Evolutionary conservation across 2,329 filamentous ascomycete genomes (phyloP).

Genomic region (Fusarium solani-melongenae): DNA sequence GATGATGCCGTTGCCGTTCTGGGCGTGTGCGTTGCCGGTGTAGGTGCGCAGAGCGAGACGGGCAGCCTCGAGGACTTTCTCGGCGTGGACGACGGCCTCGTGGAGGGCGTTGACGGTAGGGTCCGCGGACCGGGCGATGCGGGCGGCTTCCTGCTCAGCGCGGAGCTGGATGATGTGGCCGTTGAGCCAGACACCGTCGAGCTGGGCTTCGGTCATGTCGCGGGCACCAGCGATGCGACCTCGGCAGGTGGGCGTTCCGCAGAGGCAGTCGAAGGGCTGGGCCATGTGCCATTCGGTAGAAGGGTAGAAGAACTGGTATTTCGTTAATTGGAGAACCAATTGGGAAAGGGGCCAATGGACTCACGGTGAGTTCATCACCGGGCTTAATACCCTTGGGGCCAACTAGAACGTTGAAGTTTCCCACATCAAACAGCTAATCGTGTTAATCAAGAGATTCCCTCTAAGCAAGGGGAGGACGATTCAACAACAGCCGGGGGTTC

Average conservation of each 20-base stretch:
- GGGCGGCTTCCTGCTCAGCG: constrained; percentile 50
- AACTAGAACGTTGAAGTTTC: constrained; percentile 66
- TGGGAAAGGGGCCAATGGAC: background rate
- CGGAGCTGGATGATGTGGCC: constrained; percentile 68
- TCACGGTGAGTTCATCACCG: constrained; percentile 69
- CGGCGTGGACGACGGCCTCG: constrained; percentile 57
- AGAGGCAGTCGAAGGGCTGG: constrained; percentile 76
- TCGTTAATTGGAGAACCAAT: constrained; percentile 1
- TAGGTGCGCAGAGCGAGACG: constrained; percentile 57
- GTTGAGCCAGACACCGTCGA: constrained; percentile 71
- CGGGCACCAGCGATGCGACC: constrained; percentile 72
- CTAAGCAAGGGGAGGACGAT: background rate
- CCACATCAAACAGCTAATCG: constrained; percentile 68
- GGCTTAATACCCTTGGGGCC: constrained; percentile 64
- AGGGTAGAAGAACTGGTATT: constrained; percentile 74
- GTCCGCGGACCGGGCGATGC: constrained; percentile 44
- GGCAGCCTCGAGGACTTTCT: constrained; percentile 60
- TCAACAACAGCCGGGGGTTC: constrained; percentile 18
- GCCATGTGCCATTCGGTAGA: constrained; percentile 81
- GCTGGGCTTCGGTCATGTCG: constrained; percentile 64
- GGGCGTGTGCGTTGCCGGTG: constrained; percentile 20
- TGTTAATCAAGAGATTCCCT: constrained; percentile 13
- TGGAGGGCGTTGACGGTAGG: constrained; percentile 55
- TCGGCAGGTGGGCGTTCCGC: constrained; percentile 66
- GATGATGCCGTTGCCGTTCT: constrained; percentile 29